Conservation (phyloP, 2,329 filamentous ascomycete species). For the Fusarium burgessii region DNA sequence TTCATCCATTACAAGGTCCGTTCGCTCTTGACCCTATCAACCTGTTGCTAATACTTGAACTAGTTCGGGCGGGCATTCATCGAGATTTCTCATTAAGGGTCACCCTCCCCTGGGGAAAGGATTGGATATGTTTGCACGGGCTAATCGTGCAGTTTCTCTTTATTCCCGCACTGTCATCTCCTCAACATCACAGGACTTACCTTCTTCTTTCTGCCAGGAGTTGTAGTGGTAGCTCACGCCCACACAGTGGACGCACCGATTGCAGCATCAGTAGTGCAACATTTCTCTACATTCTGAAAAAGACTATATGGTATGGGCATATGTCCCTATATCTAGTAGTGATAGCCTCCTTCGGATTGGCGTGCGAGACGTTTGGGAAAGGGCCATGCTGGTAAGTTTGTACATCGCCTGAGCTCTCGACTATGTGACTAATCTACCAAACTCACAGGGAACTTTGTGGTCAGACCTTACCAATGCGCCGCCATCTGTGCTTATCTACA, state of each 20-base stretch:
- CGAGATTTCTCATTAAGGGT: not conserved
- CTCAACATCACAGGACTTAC: not conserved
- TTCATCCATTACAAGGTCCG: not conserved
- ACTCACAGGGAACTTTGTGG: not conserved
- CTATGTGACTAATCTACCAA: not conserved
- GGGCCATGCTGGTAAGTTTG: not conserved
- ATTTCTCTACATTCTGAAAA: not conserved
- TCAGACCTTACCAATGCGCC: not conserved
- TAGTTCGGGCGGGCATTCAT: not conserved
- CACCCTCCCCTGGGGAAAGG: not conserved
- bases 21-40: not conserved
- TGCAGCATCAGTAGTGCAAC: not conserved
- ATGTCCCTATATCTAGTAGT: not conserved
- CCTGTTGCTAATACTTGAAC: not conserved
- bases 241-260: not conserved
- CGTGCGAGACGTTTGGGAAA: not conserved
- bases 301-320: not conserved
- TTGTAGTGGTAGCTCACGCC: not conserved
- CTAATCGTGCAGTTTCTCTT: not conserved
- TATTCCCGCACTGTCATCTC: not conserved
- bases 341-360: no score
- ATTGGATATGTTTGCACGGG: not conserved
- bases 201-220: not conserved
- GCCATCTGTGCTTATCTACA: not conserved
- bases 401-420: not conserved